Percentiles rank a stretch among this genome's conserved stretches.
These are phyloP conservation scores for Heterococcus sp. DNA, from an alignment of 108 stramenopile species.

Conservation along the genomic window DNA sequence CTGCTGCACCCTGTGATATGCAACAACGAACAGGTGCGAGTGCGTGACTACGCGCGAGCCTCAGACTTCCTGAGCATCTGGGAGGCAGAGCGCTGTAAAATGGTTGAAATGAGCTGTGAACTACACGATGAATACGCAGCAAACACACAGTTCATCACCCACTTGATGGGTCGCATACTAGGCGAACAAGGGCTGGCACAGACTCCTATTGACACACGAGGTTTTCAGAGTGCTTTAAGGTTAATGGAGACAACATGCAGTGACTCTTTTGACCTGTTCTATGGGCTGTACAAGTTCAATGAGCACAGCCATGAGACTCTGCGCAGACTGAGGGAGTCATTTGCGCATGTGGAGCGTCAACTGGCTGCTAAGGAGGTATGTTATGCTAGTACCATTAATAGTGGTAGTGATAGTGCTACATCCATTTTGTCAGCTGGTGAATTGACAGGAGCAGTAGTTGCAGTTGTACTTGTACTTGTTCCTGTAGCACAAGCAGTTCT, in stretches of 20 bases:
- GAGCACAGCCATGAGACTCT: conserved; percentile 67
- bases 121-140: conserved; percentile 92
- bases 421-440: no score
- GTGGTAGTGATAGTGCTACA: no score
- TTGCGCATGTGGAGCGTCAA: conserved; percentile 80
- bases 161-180: conserved; percentile 93
- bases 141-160: conserved; percentile 89
- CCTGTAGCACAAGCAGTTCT: no score
- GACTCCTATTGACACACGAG: conserved; percentile 93
- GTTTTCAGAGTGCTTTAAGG: conserved; percentile 86
- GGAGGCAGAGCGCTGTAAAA: conserved; percentile 95
- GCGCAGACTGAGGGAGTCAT: conserved; percentile 69
- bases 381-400: neutral
- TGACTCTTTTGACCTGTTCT: conserved; percentile 96
- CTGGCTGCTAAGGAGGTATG: conserved; percentile 62
- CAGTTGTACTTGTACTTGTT: no score
- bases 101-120: conserved; percentile 92
- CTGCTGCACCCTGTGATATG: no score
- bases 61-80: conserved; percentile 91
- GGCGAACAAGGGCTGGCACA: conserved; percentile 77
- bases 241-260: conserved; percentile 86
- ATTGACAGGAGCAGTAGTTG: no score
- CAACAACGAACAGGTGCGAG: conserved; percentile 58
- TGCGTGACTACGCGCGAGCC: conserved; percentile 68
- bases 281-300: conserved; percentile 93